A percentile compares a stretch with the other conserved stretches of the same genome.
phyloP scores from a whole-genome alignment of 192 early-diverging fungal genomes.

The Coemansia sp. region DNA sequence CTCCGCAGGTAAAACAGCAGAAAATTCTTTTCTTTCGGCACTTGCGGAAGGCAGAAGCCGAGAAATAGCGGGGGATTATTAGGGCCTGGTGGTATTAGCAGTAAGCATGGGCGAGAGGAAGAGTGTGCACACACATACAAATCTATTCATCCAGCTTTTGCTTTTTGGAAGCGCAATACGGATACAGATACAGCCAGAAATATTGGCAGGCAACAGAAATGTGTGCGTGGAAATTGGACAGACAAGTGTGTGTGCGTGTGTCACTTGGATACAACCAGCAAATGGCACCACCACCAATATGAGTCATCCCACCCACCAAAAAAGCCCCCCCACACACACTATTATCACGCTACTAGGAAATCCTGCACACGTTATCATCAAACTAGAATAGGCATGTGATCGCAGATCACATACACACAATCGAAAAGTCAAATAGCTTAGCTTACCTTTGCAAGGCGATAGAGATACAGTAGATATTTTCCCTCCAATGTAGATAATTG shows the following conservation, averaged over 20 bases:
- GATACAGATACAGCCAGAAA: background rate
- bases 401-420: background rate
- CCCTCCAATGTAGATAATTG: background rate
- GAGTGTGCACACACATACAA: no score
- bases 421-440: background rate
- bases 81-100: slow-evolving; percentile 7
- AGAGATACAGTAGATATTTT: background rate
- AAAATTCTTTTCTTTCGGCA: slow-evolving; percentile 6
- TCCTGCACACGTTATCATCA: slow-evolving; percentile 1
- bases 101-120: background rate
- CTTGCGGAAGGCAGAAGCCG: slow-evolving; percentile 4
- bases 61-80: background rate
- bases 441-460: background rate
- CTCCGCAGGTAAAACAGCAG: background rate
- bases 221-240: slow-evolving; percentile 1
- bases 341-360: no score
- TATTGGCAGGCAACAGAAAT: background rate
- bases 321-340: no score
- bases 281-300: no score
- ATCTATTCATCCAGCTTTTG: no score
- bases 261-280: no score
- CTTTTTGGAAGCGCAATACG: no score
- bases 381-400: background rate
- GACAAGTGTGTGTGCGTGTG: background rate
- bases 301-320: slow-evolving; percentile 4